Evolutionary conservation across 2,329 filamentous ascomycete species (phyloP), one percentile per base, ranked within the genome.

Genomic region (Beauveria caledonica): DNA sequence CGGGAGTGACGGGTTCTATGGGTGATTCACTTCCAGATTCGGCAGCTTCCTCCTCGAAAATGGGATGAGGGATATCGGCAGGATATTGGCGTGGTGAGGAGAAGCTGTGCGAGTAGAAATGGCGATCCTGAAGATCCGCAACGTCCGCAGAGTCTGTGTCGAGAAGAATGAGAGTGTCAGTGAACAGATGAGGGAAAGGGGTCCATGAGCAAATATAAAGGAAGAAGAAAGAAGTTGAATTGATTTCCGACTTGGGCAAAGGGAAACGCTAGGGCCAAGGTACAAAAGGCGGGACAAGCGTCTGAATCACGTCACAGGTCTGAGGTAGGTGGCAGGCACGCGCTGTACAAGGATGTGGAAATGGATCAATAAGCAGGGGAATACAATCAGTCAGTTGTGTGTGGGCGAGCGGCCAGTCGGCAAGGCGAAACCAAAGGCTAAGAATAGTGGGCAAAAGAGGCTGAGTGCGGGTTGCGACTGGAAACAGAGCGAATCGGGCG

Each of bases 1-100:
- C 79, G 52, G 84, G 85, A 23, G 84, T 87, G 61, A 84, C 76
- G 49, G 84, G 84, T 64, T 86, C 84, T 72, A 81, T 80, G 60
- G 77, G 74, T 25, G 78, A 79, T 66, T 86, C 83, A 70, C 80
- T 85, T 63, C 81, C 79, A 9, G 82, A 84, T 68, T 86, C 84
- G 72, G 82, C 82, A 69, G 78, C 78, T 68, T 60, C 58, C 72
- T 85, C 82, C 64, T 74, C 72, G 56, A 78, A 76, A 63, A 85
- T 84, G 59, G 81, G 77, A 63, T 74, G 77, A 64, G 76, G 73
- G 10, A 82, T 71, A 57, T 83, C 80, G 65, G 78, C 76, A 57
- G 79, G 74, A 64, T 75, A 77, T 49, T 79, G 77, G 59, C 75
- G 77, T 15, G 78, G 76, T 23, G 78, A 78, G 9, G 75, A 73